Evolutionary conservation across 331 rosid genomes (phyloP), one percentile per base, ranked within the genome.

Genomic region (Pyracantha coccinea): DNA sequence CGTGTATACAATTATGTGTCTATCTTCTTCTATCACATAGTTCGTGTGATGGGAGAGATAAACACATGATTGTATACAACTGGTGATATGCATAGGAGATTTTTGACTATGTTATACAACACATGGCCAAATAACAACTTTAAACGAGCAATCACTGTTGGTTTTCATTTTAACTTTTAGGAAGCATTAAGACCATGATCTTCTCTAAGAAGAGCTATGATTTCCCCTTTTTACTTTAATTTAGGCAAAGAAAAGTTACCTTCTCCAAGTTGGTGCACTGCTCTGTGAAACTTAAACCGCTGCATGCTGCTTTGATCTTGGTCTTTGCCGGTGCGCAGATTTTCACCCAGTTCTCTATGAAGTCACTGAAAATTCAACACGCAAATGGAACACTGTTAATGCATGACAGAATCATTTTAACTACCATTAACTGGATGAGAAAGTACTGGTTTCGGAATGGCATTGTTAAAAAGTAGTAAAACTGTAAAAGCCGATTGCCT

Each of bases 291-390:
- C 86, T 86, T 53, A 84, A 58, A 16, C 63, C 80, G 10, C 63
- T 25, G 62, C 70, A 65, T 14, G 69, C 83, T n/a, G 87, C n/a
- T 75, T 83, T 89, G 20, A 86, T 75, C 88, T 84, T 95, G 77
- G 75, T 74, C 86, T 61, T 95, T 4, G 99, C 99, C 2, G 91
- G 84, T 19, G 83, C 64, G 58, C 99, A 90, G 8, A 95, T 95
- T 83, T 92, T 84, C 67, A 95, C 99, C 99, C 99, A 95, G 15
- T 83, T 83, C 81, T 95, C 98, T 25, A 95, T 92, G 87, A 95
- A 95, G 1, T 95, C 97, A 78, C 99, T 92, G 96, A n/a, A 84
- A 74, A 2, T 25, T 11, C 47, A 41, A 41, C 47, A 20, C 8
- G 5, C 69, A 65, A 35, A 54, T 6, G 47, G 21, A 24, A 9